Percentiles rank a stretch among this genome's conserved stretches.
phyloP scores from a whole-genome alignment of 179 eudicot species.

The Vitellaria paradoxa region DNA sequence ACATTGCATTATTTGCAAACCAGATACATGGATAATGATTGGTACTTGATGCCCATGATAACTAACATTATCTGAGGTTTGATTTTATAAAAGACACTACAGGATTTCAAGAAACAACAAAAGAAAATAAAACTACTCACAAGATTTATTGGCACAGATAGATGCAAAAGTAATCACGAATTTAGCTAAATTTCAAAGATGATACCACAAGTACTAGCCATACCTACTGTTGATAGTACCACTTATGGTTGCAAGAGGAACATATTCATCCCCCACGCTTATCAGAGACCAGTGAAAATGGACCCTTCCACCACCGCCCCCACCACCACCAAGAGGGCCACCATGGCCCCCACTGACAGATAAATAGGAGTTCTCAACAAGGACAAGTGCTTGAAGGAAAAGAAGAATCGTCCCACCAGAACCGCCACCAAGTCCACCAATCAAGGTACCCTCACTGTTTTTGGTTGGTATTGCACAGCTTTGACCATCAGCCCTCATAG shows the following conservation, averaged over 20 bases:
- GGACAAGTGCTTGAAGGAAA: constrained; percentile 55
- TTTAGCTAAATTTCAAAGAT: neutral
- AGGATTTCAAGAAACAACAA: neutral
- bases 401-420: constrained; percentile 92
- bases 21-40: neutral
- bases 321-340: constrained; percentile 83
- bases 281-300: constrained; percentile 93
- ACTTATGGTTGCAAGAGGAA: constrained; percentile 62
- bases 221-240: constrained; percentile 69
- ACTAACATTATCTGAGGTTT: neutral
- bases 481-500: constrained; percentile 82
- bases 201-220: constrained; percentile 1
- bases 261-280: constrained; percentile 59
- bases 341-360: constrained; percentile 83
- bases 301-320: constrained; percentile 94
- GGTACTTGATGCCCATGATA: neutral
- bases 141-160: neutral
- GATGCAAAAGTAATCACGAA: neutral
- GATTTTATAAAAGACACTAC: neutral
- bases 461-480: constrained; percentile 36
- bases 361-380: constrained; percentile 52
- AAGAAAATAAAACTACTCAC: neutral
- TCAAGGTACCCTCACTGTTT: constrained; percentile 38
- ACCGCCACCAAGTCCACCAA: constrained; percentile 91
- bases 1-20: neutral